Evolutionary conservation across 176 grass and related monocot species (phyloP), one percentile per base, ranked within the genome.

Genomic region (Bromus sterilis): DNA sequence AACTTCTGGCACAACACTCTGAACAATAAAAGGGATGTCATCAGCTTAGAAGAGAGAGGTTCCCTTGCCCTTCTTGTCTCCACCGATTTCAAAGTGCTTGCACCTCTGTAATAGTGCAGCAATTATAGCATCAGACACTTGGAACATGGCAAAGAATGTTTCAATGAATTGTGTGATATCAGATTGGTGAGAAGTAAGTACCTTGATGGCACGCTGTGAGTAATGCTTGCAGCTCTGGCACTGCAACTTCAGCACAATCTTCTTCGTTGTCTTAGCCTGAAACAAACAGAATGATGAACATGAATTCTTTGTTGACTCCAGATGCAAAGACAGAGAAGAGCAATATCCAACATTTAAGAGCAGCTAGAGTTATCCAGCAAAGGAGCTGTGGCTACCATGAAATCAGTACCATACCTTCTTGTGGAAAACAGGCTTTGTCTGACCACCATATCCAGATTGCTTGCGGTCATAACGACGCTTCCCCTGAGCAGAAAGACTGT

Each of bases 221-320:
- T 87, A 97, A 64, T 97, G 94, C 80, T 97, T 97, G 91, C 94
- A 97, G 73, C 91, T 93, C 58, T 97, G 94, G 78, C 94, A 93
- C 55, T 97, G 91, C 37, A 97, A 66, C 88, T 97, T 97, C 61
- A 97, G 77, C 74, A 97, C 91, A 58, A 97, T 97, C 83, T 97
- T 97, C 88, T 97, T 97, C 61, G 94, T 97, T 53, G 94, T 97
- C 84, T 97, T 97, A n/a, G 94, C 94, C 91, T 97, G 83, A 80
- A 79, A 91, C 42, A 65, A 65, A 65, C 62, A 35, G 0, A 34
- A 33, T 35, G 35, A 35, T 20, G 33, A 66, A 66, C 32, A 35
- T 11, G n/a, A n/a, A n/a, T n/a, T n/a, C n/a, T n/a, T n/a, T n/a
- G n/a, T n/a, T n/a, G n/a, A n/a, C n/a, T n/a, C 1, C 2, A 21